These are phyloP conservation scores for Madurella fahalii DNA, from an alignment of 2,329 filamentous ascomycete genomes.

Conservation along the genomic window DNA sequence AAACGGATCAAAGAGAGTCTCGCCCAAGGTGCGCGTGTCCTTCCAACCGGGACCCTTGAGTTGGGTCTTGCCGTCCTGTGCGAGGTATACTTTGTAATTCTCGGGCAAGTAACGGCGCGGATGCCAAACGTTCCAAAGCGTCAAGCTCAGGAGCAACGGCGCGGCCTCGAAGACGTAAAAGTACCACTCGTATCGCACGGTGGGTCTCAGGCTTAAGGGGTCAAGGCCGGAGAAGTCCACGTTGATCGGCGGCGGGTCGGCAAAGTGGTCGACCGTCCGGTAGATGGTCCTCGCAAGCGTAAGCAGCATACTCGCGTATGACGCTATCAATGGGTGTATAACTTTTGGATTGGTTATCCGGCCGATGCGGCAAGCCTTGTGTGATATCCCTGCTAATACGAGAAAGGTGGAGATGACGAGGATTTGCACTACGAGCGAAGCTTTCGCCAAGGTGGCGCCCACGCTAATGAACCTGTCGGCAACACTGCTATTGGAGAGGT, in stretches of 20 bases:
- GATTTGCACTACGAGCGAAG: constrained; percentile 52
- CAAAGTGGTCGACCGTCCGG: constrained; percentile 57
- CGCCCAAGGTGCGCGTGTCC: constrained; percentile 30
- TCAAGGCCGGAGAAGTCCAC: constrained; percentile 37
- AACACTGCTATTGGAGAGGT: constrained; percentile 44
- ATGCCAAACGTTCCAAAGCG: constrained; percentile 48
- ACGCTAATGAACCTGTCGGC: constrained; percentile 34
- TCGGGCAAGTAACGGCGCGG: constrained; percentile 49
- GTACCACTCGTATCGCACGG: constrained; percentile 54
- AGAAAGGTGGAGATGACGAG: constrained; percentile 48
- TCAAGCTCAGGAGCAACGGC: constrained; percentile 49
- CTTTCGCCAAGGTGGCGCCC: constrained; percentile 46
- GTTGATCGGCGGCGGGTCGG: constrained; percentile 34
- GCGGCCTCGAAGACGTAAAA: constrained; percentile 55
- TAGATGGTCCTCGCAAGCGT: constrained; percentile 54
- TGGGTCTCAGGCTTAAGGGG: constrained; percentile 39
- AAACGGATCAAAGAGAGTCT: not conserved
- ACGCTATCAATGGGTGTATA: constrained; percentile 38
- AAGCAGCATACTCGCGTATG: constrained; percentile 48
- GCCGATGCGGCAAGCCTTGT: constrained; percentile 39
- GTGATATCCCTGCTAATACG: constrained; percentile 45
- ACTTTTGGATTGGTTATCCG: constrained; percentile 34
- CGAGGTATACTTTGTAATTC: constrained; percentile 47
- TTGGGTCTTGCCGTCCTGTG: constrained; percentile 46
- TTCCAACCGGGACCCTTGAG: constrained; percentile 46